Conservation (phyloP, 2,329 filamentous ascomycete species). For the Nothopassalora personata region DNA sequence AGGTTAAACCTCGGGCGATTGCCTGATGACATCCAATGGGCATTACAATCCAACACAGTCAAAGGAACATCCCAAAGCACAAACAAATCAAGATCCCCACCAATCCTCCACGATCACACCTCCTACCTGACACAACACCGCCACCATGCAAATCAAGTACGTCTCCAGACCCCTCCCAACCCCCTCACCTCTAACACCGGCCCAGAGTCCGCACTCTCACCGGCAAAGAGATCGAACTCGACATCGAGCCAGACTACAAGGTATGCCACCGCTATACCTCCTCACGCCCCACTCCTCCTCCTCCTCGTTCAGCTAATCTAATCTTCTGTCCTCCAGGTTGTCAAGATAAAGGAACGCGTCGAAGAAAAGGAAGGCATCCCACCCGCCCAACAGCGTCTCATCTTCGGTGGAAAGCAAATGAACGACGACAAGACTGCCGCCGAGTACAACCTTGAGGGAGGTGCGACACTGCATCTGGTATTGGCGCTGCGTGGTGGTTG, state of each 20-base stretch:
- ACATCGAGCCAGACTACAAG: conserved; percentile 92
- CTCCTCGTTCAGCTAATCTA: background rate
- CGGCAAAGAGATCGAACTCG: conserved; percentile 97
- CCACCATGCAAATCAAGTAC: conserved; percentile 32
- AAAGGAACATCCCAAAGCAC: background rate
- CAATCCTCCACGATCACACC: background rate
- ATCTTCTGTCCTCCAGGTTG: conserved; percentile 54
- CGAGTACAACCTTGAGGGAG: conserved; percentile 86
- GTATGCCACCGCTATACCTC: conserved; percentile 45
- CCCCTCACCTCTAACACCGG: background rate
- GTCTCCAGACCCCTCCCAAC: background rate
- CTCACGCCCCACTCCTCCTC: background rate
- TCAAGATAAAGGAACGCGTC: conserved; percentile 96
- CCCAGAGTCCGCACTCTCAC: conserved; percentile 90
- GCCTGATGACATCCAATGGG: background rate
- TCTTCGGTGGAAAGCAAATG: conserved; percentile 98
- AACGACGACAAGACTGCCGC: conserved; percentile 87
- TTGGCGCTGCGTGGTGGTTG: conserved; percentile 84
- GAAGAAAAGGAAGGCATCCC: conserved; percentile 99
- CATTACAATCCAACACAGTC: background rate
- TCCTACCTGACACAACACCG: background rate
- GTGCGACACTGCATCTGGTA: conserved; percentile 90
- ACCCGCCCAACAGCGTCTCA: conserved; percentile 90
- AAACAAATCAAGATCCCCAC: background rate
- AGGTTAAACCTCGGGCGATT: background rate